Evolutionary conservation across 2,329 filamentous ascomycete species (phyloP), one percentile per base, ranked within the genome.

Genomic region (Aspergillus brasiliensis): DNA sequence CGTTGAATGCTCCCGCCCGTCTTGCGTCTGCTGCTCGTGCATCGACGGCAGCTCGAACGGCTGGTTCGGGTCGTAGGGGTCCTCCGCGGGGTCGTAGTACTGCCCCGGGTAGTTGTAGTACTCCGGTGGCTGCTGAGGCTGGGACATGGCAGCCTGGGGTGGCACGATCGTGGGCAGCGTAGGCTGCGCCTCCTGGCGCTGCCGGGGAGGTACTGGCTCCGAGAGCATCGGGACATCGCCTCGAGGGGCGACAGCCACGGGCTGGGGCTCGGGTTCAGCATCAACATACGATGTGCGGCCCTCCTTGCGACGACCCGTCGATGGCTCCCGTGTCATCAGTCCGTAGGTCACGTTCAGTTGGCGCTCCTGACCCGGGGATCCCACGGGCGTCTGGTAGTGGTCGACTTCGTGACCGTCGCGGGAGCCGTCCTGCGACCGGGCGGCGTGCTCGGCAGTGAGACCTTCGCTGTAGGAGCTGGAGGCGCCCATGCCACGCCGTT

Each of bases 241-340:
- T 10, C 31, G 31, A 34, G 31, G 31, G 31, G 31, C 31, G 31
- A 11, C 31, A 13, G 11, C 31, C 31, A 34, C 31, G 11, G 31
- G 11, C 31, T 15, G 31, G 5, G 31, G 31, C 5, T 34, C 31
- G 31, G 11, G 31, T 6, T 44, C 40, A 51, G 65, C 21, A 19
- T 62, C 17, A 46, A 62, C 53, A 27, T 61, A 52, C 3, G 69
- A 66, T 40, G 56, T 65, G 19, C 59, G 65, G 25, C 66, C 70
- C 46, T 67, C 63, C 58, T 72, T 76, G 40, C 78, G 76, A 47
- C 76, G 74, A 28, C 77, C 77, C 3, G 73, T 77, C 2, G 77
- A 80, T 1, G 74, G 71, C n/a, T 72, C 73, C 5, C 77, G 76
- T 11, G 67, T 64, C 17, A 79, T 67, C 3, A 69, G 55, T 61